Evolutionary conservation across 2,329 filamentous ascomycete species (phyloP).

Genomic region (Neurospora sp.): DNA sequence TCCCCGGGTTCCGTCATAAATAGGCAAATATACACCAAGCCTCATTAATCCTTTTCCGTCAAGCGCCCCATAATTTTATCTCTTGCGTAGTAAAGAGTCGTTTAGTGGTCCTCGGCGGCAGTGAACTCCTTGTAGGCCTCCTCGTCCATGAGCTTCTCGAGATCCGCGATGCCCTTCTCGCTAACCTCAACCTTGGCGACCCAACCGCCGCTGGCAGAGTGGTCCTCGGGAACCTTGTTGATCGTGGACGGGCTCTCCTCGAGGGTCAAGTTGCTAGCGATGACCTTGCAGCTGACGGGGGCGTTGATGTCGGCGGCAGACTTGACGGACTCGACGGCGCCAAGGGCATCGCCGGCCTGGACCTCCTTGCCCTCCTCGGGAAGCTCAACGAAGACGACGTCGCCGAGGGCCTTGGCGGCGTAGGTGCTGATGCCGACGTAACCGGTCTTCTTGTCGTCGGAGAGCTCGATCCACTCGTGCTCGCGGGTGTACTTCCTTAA

Average conservation of each 20-base stretch:
- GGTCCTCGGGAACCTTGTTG: conserved; percentile 81
- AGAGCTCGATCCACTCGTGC: conserved; percentile 95
- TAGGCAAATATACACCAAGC: neutral
- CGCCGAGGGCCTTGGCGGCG: conserved; percentile 83
- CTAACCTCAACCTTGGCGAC: conserved; percentile 77
- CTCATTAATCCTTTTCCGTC: neutral
- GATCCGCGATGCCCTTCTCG: conserved; percentile 53
- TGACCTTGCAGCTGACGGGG: conserved; percentile 68
- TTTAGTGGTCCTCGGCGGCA: conserved; percentile 29
- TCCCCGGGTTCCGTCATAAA: neutral
- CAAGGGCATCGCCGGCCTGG: conserved; percentile 69
- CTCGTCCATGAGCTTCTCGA: conserved; percentile 67
- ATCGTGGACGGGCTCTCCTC: conserved; percentile 80
- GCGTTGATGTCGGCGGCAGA: conserved; percentile 95
- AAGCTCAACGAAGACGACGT: conserved; percentile 96
- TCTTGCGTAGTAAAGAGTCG: neutral
- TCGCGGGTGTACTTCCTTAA: conserved; percentile 89
- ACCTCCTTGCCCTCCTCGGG: conserved; percentile 62
- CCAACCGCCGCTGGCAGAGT: conserved; percentile 71
- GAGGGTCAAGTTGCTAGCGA: conserved; percentile 61
- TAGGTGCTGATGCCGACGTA: conserved; percentile 79
- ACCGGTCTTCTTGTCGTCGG: conserved; percentile 71
- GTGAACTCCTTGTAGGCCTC: conserved; percentile 72
- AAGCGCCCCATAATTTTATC: neutral
- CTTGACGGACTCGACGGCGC: conserved; percentile 96